Evolutionary conservation across 2,329 filamentous ascomycete genomes (phyloP).

Genomic region (Venturia carpophila): DNA sequence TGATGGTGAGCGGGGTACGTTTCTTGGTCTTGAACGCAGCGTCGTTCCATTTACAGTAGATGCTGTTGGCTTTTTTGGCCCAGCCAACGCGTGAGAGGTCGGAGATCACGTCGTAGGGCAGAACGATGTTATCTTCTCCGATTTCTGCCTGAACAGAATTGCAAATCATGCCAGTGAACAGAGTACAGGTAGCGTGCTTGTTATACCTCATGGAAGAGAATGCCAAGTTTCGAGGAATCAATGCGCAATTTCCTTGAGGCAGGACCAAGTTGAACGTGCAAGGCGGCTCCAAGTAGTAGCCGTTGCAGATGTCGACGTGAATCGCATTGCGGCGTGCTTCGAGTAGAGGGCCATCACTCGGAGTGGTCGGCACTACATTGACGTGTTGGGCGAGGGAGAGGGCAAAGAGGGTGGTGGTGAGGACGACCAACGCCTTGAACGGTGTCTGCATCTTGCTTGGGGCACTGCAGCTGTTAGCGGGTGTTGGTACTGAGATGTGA

Average conservation of each 20-base stretch:
- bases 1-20: not conserved
- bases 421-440: not conserved
- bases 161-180: not conserved
- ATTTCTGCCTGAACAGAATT: not conserved
- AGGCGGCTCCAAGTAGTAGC: too few relatives aligned
- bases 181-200: not conserved
- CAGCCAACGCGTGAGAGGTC: slow-evolving; percentile 4
- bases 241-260: too few relatives aligned
- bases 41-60: not conserved
- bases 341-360: too few relatives aligned
- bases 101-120: not conserved
- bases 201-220: too few relatives aligned
- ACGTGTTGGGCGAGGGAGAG: not conserved
- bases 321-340: too few relatives aligned
- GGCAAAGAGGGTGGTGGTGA: not conserved
- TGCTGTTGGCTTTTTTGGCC: not conserved
- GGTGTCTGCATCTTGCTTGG: not conserved
- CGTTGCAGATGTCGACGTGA: too few relatives aligned
- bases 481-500: not conserved
- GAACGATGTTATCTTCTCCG: not conserved
- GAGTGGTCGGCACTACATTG: not conserved
- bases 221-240: too few relatives aligned
- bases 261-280: too few relatives aligned
- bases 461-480: not conserved
- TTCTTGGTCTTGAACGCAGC: not conserved